Evolutionary conservation across 345 rosid species (phyloP).

Genomic region (Mercurialis annua): DNA sequence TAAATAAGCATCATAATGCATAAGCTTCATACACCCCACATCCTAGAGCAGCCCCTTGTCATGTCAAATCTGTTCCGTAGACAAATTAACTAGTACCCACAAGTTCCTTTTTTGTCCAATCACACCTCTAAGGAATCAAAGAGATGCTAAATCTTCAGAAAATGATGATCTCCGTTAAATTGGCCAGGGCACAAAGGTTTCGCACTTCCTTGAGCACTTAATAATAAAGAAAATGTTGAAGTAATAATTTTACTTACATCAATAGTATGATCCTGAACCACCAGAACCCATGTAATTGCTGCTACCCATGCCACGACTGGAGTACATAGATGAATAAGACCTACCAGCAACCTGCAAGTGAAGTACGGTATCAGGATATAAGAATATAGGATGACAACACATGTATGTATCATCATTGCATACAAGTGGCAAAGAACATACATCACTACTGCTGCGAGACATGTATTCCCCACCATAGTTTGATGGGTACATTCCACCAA

Average conservation of each 20-base stretch:
- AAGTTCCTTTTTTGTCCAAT: conserved; percentile 24
- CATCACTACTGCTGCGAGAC: conserved; percentile 76
- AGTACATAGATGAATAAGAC: conserved; percentile 78
- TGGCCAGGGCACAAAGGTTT: conserved; percentile 9
- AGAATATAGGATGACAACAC: too few relatives aligned
- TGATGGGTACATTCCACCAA: conserved; percentile 74
- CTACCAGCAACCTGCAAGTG: conserved; percentile 74
- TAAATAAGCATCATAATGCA: conserved; percentile 30
- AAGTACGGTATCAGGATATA: conserved; percentile 1
- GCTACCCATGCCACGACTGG: conserved; percentile 80
- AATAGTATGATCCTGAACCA: conserved; percentile 91
- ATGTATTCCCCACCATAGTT: conserved; percentile 69
- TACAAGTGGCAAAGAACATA: conserved; percentile 27
- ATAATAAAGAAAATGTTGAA: conserved; percentile 16
- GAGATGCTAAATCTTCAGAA: conserved; percentile 29
- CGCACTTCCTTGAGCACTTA: conserved; percentile 13
- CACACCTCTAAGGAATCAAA: conserved; percentile 33
- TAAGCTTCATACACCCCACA: conserved; percentile 49
- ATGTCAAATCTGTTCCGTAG: conserved; percentile 63
- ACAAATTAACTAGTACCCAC: conserved; percentile 56
- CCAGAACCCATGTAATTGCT: conserved; percentile 72
- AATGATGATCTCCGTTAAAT: conserved; percentile 29
- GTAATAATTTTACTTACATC: conserved; percentile 42
- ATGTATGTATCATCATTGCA: not conserved
- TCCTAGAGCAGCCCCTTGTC: conserved; percentile 52